A percentile compares a stretch with the other conserved stretches of the same genome.
Conservation (phyloP, 768 basidiomycete species). For the Hysterangium stoloniferum region DNA sequence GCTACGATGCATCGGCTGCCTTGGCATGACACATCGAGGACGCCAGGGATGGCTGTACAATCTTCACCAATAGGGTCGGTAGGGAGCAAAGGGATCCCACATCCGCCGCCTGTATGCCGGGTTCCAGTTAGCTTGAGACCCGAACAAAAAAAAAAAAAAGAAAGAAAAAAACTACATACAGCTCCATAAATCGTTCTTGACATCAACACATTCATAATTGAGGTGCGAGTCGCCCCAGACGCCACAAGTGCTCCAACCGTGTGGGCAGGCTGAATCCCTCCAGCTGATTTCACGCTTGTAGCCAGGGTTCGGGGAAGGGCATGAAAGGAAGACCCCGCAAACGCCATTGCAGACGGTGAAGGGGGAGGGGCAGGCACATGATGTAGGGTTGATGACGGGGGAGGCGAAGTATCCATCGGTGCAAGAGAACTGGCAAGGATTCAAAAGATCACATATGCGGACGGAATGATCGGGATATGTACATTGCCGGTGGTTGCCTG, state of each 20-base stretch:
- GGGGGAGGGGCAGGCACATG: constrained; percentile 37
- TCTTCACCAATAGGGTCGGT: constrained; percentile 34
- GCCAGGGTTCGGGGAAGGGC: constrained; percentile 22
- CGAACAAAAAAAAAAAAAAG: not conserved
- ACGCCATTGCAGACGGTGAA: constrained; percentile 41
- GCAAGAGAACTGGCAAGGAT: constrained; percentile 41
- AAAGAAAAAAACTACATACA: constrained; percentile 30
- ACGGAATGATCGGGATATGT: constrained; percentile 34
- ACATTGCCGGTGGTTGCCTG: constrained; percentile 19
- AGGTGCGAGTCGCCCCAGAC: constrained; percentile 30
- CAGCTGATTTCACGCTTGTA: constrained; percentile 20
- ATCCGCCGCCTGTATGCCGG: constrained; percentile 39
- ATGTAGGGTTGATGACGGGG: constrained; percentile 27
- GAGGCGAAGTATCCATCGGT: constrained; percentile 31
- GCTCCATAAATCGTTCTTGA: constrained; percentile 41
- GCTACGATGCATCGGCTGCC: constrained; percentile 36
- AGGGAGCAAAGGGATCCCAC: constrained; percentile 26
- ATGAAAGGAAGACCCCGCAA: constrained; percentile 24
- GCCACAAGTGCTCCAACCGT: constrained; percentile 36
- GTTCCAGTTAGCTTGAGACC: not conserved
- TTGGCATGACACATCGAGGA: constrained; percentile 42
- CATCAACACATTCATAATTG: constrained; percentile 45
- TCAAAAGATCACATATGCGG: constrained; percentile 28
- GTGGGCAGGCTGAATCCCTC: constrained; percentile 25
- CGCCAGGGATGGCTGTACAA: constrained; percentile 41